A percentile compares a stretch with the other conserved stretches of the same genome.
phyloP scores from a whole-genome alignment of 768 basidiomycete genomes.

The Asterophora parasitica region DNA sequence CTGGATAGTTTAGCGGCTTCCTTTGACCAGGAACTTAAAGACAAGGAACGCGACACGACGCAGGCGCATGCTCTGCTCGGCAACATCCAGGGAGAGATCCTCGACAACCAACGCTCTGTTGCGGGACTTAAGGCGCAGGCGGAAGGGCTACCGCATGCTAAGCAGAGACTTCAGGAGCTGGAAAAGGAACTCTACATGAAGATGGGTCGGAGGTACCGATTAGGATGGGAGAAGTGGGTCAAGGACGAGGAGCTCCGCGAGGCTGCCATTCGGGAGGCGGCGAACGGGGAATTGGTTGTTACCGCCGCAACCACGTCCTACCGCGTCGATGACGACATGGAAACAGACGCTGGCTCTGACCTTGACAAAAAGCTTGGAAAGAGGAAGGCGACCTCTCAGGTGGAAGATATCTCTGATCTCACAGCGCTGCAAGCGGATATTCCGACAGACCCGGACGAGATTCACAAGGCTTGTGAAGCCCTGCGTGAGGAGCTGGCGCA shows the following conservation, averaged over 20 bases:
- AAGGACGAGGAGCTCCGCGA: slow-evolving; percentile 82
- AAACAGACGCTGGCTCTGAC: slow-evolving; percentile 31
- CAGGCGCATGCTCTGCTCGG: slow-evolving; percentile 84
- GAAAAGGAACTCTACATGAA: slow-evolving; percentile 64
- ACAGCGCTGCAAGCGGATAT: slow-evolving; percentile 50
- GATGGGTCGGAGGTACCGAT: slow-evolving; percentile 77
- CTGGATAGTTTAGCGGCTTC: slow-evolving; percentile 84
- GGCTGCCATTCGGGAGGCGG: slow-evolving; percentile 55
- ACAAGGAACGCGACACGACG: slow-evolving; percentile 86
- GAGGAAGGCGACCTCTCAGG: slow-evolving; percentile 41
- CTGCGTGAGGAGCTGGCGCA: slow-evolving; percentile 62
- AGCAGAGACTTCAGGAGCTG: slow-evolving; percentile 52
- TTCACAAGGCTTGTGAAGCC: slow-evolving; percentile 51
- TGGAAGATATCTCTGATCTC: slow-evolving; percentile 65
- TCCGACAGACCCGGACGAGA: slow-evolving; percentile 51
- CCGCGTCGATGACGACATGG: slow-evolving; percentile 42
- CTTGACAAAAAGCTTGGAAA: slow-evolving; percentile 52
- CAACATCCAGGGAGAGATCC: slow-evolving; percentile 87
- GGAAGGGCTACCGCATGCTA: slow-evolving; percentile 58
- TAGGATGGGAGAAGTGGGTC: slow-evolving; percentile 93
- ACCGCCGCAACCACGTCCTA: slow-evolving; percentile 42
- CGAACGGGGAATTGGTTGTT: slow-evolving; percentile 50
- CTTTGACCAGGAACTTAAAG: slow-evolving; percentile 87
- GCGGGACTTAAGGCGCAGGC: slow-evolving; percentile 65
- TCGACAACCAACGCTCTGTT: slow-evolving; percentile 77